These are phyloP conservation scores for Chalciporus chontae DNA, from an alignment of 768 basidiomycete genomes.

Conservation along the genomic window DNA sequence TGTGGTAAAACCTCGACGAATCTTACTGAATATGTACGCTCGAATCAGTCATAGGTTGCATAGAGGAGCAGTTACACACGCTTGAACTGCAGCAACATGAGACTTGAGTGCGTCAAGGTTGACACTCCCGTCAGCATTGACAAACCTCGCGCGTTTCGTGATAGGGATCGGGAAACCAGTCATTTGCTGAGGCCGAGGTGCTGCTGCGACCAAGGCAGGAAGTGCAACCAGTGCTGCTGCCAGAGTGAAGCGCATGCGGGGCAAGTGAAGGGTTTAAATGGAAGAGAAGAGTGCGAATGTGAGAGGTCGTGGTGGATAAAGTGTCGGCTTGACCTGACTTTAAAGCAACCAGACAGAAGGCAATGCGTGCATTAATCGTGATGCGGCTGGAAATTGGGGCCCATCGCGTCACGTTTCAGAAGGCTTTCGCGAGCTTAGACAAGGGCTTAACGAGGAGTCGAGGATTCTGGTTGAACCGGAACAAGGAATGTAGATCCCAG, in stretches of 20 bases:
- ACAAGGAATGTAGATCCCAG: too few relatives aligned
- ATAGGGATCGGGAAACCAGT: slow-evolving; percentile 7
- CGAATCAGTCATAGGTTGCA: not conserved
- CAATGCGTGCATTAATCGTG: too few relatives aligned
- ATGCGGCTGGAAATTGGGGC: too few relatives aligned
- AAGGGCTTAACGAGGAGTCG: too few relatives aligned
- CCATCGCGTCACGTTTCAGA: too few relatives aligned
- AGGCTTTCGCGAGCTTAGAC: too few relatives aligned
- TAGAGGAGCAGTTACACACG: slow-evolving; percentile 5
- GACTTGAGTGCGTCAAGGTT: slow-evolving; percentile 4
- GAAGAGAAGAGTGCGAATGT: too few relatives aligned
- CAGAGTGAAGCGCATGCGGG: slow-evolving; percentile 9
- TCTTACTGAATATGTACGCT: not conserved
- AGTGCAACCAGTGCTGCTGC: slow-evolving; percentile 5
- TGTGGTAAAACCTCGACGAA: not conserved
- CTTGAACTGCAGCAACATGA: slow-evolving; percentile 2
- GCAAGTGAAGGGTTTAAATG: not conserved
- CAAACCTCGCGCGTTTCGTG: slow-evolving; percentile 2
- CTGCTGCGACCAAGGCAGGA: slow-evolving; percentile 4
- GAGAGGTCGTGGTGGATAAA: too few relatives aligned
- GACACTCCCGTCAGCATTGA: slow-evolving; percentile 7
- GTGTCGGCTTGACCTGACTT: too few relatives aligned
- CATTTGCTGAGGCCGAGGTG: not conserved
- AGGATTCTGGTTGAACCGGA: too few relatives aligned
- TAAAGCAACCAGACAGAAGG: too few relatives aligned